Conservation (phyloP, 2,329 filamentous ascomycete genomes). For the Orbilia ellipsospora region DNA sequence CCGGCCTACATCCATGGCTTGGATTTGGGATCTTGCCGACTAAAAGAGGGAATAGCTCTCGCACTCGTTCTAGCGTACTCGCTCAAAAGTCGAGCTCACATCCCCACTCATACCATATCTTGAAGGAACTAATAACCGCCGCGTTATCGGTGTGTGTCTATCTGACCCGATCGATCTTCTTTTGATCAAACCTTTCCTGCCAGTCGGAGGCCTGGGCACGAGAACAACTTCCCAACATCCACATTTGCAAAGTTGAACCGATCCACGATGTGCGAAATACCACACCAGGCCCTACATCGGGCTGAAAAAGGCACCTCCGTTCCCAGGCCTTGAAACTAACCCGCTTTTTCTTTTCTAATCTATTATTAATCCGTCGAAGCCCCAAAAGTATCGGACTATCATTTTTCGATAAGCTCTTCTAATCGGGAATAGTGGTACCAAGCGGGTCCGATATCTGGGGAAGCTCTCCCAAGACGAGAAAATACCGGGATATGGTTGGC, state of each 20-base stretch:
- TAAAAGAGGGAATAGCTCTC: too few species aligned
- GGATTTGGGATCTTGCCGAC: too few species aligned
- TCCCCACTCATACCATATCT: too few species aligned
- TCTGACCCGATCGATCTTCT: constrained; percentile 30
- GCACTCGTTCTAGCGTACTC: too few species aligned
- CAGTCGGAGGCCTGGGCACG: neutral
- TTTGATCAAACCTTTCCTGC: neutral
- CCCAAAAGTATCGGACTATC: constrained; percentile 27
- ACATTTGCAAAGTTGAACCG: constrained; percentile 19
- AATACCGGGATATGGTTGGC: constrained; percentile 39
- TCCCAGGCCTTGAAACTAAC: constrained; percentile 2
- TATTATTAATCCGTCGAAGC: constrained; percentile 43
- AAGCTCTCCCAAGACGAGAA: constrained; percentile 17
- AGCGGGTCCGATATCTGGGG: constrained; percentile 44
- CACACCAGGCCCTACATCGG: constrained; percentile 18
- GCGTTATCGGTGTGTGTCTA: constrained; percentile 9
- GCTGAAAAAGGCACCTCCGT: neutral
- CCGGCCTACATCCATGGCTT: too few species aligned
- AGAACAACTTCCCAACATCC: neutral
- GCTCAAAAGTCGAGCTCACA: too few species aligned
- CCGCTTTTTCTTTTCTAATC: constrained; percentile 15
- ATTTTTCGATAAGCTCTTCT: constrained; percentile 13
- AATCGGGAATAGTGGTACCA: constrained; percentile 32
- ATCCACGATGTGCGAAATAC: neutral
- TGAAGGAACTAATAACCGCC: neutral